Evolutionary conservation across 139 green algal genomes (phyloP).

Genomic region (Micractinium sp.): DNA sequence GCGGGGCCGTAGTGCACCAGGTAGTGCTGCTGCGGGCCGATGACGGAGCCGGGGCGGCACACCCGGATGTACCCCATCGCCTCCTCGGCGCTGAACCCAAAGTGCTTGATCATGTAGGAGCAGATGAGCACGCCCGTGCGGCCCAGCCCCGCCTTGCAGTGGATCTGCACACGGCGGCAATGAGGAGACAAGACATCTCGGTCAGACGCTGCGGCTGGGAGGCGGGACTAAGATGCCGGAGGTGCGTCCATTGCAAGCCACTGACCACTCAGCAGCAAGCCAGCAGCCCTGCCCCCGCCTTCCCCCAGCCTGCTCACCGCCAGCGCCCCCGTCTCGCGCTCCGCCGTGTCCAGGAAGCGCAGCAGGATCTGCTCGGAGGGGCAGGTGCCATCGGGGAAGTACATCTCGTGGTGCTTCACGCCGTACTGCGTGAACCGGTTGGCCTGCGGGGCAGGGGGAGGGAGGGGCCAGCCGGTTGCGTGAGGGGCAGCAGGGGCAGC

Average conservation of each 20-base stretch:
- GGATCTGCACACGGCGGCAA: conserved; percentile 54
- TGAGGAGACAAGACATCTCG: background rate
- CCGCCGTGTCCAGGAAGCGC: conserved; percentile 82
- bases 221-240: background rate
- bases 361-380: conserved; percentile 78
- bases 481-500: no score
- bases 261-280: no score
- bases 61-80: conserved; percentile 95
- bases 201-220: background rate
- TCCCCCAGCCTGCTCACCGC: conserved; percentile 38
- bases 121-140: conserved; percentile 92
- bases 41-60: conserved; percentile 88
- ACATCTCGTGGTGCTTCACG: conserved; percentile 90
- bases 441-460: background rate
- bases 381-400: conserved; percentile 93
- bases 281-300: background rate
- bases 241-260: no score
- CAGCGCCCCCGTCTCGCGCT: conserved; percentile 74
- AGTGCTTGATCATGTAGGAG: conserved; percentile 95
- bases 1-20: conserved; percentile 70
- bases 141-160: conserved; percentile 97
- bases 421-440: conserved; percentile 58
- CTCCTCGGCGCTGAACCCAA: conserved; percentile 84
- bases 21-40: conserved; percentile 94
- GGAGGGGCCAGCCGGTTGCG: background rate